These are phyloP conservation scores for Chytriomyces confervae DNA, from an alignment of 192 early-diverging fungal genomes.

Conservation along the genomic window DNA sequence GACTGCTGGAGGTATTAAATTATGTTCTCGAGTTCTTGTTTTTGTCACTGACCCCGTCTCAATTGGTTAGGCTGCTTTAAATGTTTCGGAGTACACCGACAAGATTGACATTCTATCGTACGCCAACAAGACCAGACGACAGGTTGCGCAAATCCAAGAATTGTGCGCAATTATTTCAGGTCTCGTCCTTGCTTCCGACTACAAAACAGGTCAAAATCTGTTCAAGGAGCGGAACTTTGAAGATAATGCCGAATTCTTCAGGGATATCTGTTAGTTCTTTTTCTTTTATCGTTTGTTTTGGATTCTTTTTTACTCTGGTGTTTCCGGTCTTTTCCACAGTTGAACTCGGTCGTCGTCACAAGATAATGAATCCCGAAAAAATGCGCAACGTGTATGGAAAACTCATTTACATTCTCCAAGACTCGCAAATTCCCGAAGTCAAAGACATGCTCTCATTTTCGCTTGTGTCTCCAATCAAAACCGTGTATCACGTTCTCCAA, in stretches of 20 bases:
- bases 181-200: conserved; percentile 74
- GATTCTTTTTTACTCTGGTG: neutral
- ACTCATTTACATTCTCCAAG: conserved; percentile 86
- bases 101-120: conserved; percentile 82
- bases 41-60: neutral
- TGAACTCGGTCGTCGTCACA: conserved; percentile 60
- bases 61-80: conserved; percentile 72
- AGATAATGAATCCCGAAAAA: conserved; percentile 85
- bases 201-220: conserved; percentile 57
- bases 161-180: conserved; percentile 95
- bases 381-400: conserved; percentile 97
- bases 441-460: conserved; percentile 77
- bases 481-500: conserved; percentile 81
- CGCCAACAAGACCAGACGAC: conserved; percentile 81
- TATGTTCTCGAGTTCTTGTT: neutral
- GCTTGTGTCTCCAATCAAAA: conserved; percentile 85
- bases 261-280: conserved; percentile 47
- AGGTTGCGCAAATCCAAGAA: conserved; percentile 93
- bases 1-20: conserved; percentile 75
- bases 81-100: conserved; percentile 89
- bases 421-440: conserved; percentile 61
- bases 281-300: neutral
- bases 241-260: conserved; percentile 57
- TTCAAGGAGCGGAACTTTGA: conserved; percentile 59
- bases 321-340: conserved; percentile 31